phyloP scores from a whole-genome alignment of 257 asterid genomes.

The Solanum sejunctum region DNA sequence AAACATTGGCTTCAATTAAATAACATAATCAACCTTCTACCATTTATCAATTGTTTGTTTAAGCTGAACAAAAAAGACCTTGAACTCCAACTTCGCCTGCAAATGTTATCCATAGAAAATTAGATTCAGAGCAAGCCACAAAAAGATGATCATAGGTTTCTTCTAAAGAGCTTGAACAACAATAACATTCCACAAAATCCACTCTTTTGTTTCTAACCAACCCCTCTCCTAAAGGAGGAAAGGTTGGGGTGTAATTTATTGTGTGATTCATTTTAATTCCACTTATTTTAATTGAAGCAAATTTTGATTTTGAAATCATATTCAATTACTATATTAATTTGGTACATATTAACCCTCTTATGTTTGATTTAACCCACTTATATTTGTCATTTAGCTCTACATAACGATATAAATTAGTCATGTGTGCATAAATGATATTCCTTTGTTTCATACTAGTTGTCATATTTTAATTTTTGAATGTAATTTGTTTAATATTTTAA shows the following conservation, averaged over 20 bases:
- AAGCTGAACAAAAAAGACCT: not conserved
- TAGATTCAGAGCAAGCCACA: too few relatives aligned
- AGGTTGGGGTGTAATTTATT: not conserved
- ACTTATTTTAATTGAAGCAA: not conserved
- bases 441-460: too few relatives aligned
- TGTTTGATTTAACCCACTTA: not conserved
- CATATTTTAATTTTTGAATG: too few relatives aligned
- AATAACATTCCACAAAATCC: too few relatives aligned
- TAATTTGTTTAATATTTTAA: too few relatives aligned
- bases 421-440: not conserved
- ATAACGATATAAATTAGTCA: not conserved
- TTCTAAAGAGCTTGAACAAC: not conserved
- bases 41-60: too few relatives aligned
- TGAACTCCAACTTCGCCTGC: not conserved
- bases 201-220: not conserved
- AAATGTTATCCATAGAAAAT: not conserved
- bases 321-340: not conserved
- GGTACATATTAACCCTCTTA: rapidly evolving
- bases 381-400: not conserved
- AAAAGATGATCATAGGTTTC: not conserved
- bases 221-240: not conserved
- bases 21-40: too few relatives aligned
- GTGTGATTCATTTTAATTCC: not conserved
- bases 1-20: too few relatives aligned
- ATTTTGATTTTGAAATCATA: not conserved